These are phyloP conservation scores for Yarrowia alimentaria DNA, from an alignment of 805 yeast genomes.

Conservation along the genomic window DNA sequence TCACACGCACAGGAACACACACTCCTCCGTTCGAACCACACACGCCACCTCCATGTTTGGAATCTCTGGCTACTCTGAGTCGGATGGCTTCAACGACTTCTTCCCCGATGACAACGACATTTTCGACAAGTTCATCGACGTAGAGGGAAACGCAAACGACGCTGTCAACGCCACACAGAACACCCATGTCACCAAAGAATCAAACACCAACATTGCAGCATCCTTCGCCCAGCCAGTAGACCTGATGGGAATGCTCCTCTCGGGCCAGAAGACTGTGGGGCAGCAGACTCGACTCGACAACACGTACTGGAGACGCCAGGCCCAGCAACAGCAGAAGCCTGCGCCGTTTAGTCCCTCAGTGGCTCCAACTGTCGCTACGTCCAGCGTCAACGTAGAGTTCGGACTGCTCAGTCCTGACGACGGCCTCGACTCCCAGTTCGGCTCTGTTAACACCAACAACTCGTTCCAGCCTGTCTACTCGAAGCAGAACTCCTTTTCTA, in stretches of 20 bases:
- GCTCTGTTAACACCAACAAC: constrained; percentile 18
- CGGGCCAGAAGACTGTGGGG: constrained; percentile 15
- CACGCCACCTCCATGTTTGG: constrained; percentile 11
- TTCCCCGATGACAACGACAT: constrained; percentile 27
- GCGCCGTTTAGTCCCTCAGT: constrained; percentile 20
- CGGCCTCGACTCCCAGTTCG: constrained; percentile 26
- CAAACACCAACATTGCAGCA: constrained; percentile 3
- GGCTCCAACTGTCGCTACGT: constrained; percentile 23
- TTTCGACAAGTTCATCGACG: constrained; percentile 27
- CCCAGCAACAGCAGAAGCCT: constrained; percentile 9
- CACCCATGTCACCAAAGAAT: constrained; percentile 19
- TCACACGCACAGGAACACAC: background rate
- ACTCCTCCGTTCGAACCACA: too few relatives aligned
- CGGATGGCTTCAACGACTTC: constrained; percentile 28
- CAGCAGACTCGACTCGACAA: constrained; percentile 21
- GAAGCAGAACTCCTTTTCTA: constrained; percentile 18
- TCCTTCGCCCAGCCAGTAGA: constrained; percentile 23
- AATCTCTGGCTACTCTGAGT: constrained; percentile 26
- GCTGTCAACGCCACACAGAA: background rate
- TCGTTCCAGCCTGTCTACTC: constrained; percentile 20
- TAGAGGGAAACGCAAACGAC: constrained; percentile 24
- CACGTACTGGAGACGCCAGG: constrained; percentile 24
- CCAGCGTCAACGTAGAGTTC: constrained; percentile 25
- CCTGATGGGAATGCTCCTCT: constrained; percentile 26
- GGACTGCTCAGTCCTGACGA: constrained; percentile 23